Base-by-base conservation (phyloP, 768 basidiomycete species). In the Mycena galericulata region DNA sequence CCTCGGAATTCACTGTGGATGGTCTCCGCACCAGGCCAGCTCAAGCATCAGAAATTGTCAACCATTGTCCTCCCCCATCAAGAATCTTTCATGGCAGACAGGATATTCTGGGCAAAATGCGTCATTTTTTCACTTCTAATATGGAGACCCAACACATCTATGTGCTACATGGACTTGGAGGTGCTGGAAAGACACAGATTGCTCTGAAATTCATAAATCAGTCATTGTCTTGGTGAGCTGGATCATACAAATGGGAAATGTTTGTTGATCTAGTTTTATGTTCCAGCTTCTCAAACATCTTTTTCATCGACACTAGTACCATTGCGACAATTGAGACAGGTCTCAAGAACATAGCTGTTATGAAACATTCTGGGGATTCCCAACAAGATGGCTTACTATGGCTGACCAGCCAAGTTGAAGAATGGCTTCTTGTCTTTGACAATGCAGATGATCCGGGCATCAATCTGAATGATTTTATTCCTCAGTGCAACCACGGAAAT, bases 51-150 rank as follows among this genome's bases (percentile, higher is more conserved):
- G 32, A 54, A 54, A 34, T 36, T 24, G 34, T 17, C 53, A 54
- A 36, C n/a, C 20, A 54, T 54, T 54, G 53, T 36, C 53, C 53
- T 36, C 53, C 53, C 24, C 53, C 53, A 36, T 54, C 53, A 36
- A 54, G 32, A 36, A 54, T 36, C 18, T 54, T 54, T 22, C 53
- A 54, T 9, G 53, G 53, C 53, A 54, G 53, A 22, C 27, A 22
- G 30, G n/a, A n/a, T n/a, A n/a, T n/a, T n/a, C n/a, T n/a, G n/a
- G n/a, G n/a, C n/a, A n/a, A n/a, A n/a, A n/a, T 51, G 50, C 50
- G 30, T 32, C 5, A 4, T 17, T 51, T 51, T 32, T 51, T 51
- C 50, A 51, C 50, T 30, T 30, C 27, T 51, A 17, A 30, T 9
- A 15, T 15, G 27, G 27, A 29, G 12, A 22, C 1, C 27, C 50